Percentiles rank a stretch among this genome's conserved stretches.
Evolutionary conservation across 805 yeast genomes (phyloP).

Genomic region (Myxozyma kluyveri): DNA sequence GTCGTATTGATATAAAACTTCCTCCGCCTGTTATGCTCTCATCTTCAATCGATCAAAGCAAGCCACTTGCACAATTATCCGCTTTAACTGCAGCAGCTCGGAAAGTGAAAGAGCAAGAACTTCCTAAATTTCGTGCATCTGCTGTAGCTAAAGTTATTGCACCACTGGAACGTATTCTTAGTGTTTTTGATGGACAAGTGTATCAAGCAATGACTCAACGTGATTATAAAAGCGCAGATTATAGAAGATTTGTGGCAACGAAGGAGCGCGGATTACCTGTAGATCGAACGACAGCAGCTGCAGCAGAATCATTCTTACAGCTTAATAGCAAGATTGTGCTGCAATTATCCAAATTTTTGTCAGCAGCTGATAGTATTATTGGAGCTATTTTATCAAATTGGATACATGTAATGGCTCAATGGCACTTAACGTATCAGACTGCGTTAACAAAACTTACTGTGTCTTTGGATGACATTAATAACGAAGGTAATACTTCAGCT

Average conservation of each 20-base stretch:
- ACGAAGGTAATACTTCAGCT: too few relatives aligned
- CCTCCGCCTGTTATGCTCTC: too few relatives aligned
- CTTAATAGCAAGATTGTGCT: conserved; percentile 8
- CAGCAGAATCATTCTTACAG: conserved; percentile 10
- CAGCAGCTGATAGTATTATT: conserved; percentile 12
- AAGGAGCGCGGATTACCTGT: conserved; percentile 15
- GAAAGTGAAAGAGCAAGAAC: conserved; percentile 14
- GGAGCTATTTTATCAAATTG: conserved; percentile 13
- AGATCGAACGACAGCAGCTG: conserved; percentile 1
- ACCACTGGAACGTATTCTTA: conserved; percentile 17
- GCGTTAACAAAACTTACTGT: too few relatives aligned
- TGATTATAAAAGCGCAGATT: conserved; percentile 16
- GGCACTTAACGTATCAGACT: too few relatives aligned
- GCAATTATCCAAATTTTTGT: conserved; percentile 19
- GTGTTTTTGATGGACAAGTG: conserved; percentile 16
- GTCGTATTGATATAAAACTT: too few relatives aligned
- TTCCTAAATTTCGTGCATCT: conserved; percentile 8
- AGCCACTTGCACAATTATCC: too few relatives aligned
- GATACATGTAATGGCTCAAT: conserved; percentile 17
- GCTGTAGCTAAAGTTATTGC: conserved; percentile 15
- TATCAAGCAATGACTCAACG: conserved; percentile 15
- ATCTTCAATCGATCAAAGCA: too few relatives aligned
- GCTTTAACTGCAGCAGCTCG: conserved; percentile 6
- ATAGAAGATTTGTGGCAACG: conserved; percentile 5
- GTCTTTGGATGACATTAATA: too few relatives aligned